Evolutionary conservation across 805 yeast genomes (phyloP), one percentile per base, ranked within the genome.

Genomic region (Naumovozyma baii): DNA sequence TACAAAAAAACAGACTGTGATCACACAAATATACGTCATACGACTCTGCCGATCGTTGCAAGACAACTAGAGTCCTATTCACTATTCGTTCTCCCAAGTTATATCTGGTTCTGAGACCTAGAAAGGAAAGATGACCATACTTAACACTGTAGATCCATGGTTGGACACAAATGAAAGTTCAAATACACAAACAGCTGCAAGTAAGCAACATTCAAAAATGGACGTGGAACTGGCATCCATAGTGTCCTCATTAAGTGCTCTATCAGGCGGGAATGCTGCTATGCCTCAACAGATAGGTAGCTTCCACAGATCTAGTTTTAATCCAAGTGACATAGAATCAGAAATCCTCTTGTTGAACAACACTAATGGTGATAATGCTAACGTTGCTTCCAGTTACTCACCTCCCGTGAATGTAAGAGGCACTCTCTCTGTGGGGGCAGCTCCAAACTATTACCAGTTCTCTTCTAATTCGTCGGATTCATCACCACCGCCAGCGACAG

Each of bases 191-290:
- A 7, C 26, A n/a, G n/a, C n/a, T n/a, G n/a, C n/a, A n/a, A n/a
- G n/a, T 22, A 7, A 22, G 10, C 26, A 22, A 7, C 26, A 22
- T 7, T 22, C 26, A 22, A 7, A 22, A 22, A 22, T 61, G 47
- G 59, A 59, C 42, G 50, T 59, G 15, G 63, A 61, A 39, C 41
- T 60, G 33, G 61, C 60, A 12, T 58, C 62, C 31, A 61, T 60
- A 28, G 63, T 62, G 3, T 57, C 64, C 5, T 61, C 66, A n/a
- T 45, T 62, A 35, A 59, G 63, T 38, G 63, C 62, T 13, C 48
- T 55, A 25, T 59, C 64, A 18, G 37, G 32, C 18, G 30, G 18
- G 17, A 44, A 18, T 14, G 39, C 35, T 22, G 33, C 18, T 33
- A 15, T 14, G 15, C 41, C 36, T 20, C 55, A 44, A 34, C 54